These are phyloP conservation scores for Eucalyptus pauciflora DNA, from an alignment of 345 rosid genomes.

Conservation along the genomic window DNA sequence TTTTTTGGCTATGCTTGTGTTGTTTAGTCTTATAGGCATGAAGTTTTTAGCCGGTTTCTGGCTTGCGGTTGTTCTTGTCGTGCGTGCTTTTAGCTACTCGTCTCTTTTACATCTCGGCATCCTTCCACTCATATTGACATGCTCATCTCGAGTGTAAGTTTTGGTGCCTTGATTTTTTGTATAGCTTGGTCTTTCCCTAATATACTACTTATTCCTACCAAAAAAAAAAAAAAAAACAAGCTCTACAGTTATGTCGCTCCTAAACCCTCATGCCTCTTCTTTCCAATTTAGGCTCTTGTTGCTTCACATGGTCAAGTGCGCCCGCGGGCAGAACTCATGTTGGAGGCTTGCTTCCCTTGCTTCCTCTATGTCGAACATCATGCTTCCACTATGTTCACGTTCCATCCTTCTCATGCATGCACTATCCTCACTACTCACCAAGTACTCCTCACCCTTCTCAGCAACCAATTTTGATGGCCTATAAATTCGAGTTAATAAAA, in stretches of 20 bases:
- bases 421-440: conserved; percentile 39
- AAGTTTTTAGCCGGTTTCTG: too few relatives aligned
- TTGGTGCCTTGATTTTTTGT: too few relatives aligned
- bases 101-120: too few relatives aligned
- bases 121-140: too few relatives aligned
- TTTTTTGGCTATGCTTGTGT: too few relatives aligned
- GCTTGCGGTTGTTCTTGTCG: too few relatives aligned
- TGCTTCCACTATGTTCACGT: conserved; percentile 23
- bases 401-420: conserved; percentile 44
- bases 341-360: conserved; percentile 37
- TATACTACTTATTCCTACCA: too few relatives aligned
- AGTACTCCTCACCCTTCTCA: conserved; percentile 40
- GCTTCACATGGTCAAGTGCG: neutral
- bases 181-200: too few relatives aligned
- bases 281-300: neutral
- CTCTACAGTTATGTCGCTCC: neutral
- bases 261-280: neutral
- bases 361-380: conserved; percentile 5
- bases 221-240: neutral
- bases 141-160: too few relatives aligned
- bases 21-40: too few relatives aligned
- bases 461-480: conserved; percentile 39
- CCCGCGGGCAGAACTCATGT: conserved; percentile 32
- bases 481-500: neutral
- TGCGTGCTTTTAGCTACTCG: too few relatives aligned